Conservation (phyloP, 2,329 filamentous ascomycete genomes). For the Venturia nashicola region DNA sequence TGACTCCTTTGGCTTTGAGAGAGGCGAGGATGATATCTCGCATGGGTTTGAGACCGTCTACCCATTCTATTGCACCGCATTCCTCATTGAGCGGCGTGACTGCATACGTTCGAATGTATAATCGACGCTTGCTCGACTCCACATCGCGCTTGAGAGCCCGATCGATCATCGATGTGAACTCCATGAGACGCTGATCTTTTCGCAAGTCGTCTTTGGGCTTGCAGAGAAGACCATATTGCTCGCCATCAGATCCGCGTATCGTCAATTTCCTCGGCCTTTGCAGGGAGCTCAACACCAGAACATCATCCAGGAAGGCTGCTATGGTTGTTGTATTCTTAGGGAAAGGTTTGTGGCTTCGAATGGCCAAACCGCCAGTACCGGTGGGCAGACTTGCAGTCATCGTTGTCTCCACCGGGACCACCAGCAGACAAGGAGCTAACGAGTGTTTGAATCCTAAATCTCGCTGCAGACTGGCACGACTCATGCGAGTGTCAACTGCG, state of each 20-base stretch:
- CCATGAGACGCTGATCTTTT: constrained; percentile 96
- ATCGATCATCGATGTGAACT: constrained; percentile 98
- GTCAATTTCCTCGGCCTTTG: constrained; percentile 86
- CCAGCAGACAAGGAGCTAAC: constrained; percentile 67
- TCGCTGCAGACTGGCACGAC: constrained; percentile 61
- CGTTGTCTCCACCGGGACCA: constrained; percentile 78
- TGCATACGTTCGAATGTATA: constrained; percentile 95
- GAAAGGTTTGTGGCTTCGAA: constrained; percentile 71
- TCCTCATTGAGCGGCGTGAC: constrained; percentile 96
- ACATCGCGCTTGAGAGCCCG: constrained; percentile 82
- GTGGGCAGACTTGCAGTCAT: constrained; percentile 70
- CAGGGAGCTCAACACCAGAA: constrained; percentile 78
- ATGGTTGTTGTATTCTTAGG: constrained; percentile 79
- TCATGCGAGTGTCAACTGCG: constrained; percentile 57
- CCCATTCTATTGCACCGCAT: constrained; percentile 97
- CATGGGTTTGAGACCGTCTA: constrained; percentile 87
- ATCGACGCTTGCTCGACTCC: constrained; percentile 75
- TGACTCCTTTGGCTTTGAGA: constrained; percentile 63
- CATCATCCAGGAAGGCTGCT: constrained; percentile 68
- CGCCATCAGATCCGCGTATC: constrained; percentile 79
- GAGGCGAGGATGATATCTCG: constrained; percentile 76
- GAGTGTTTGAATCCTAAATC: constrained; percentile 79
- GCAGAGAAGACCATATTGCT: constrained; percentile 78
- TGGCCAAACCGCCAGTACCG: constrained; percentile 54
- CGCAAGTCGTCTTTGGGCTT: constrained; percentile 97